Evolutionary conservation across 2,329 filamentous ascomycete species (phyloP).

Genomic region (Cladosporium cucumerinum): DNA sequence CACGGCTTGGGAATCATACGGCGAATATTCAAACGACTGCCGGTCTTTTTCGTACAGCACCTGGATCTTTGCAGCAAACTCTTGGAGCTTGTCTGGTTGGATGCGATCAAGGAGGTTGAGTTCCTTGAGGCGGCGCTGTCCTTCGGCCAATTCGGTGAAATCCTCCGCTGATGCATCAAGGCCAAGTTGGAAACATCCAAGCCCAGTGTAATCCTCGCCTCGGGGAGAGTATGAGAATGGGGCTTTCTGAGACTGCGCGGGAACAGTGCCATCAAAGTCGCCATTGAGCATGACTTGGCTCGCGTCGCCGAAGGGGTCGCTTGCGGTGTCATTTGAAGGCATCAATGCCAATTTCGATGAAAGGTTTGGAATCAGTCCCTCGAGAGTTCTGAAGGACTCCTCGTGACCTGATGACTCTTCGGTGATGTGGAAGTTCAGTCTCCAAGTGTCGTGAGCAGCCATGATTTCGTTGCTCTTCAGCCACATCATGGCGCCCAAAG

Average conservation of each 20-base stretch:
- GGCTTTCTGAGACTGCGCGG: constrained; percentile 16
- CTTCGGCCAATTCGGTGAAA: constrained; percentile 45
- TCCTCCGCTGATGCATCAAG: constrained; percentile 40
- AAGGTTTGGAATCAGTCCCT: constrained; percentile 19
- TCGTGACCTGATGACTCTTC: constrained; percentile 17
- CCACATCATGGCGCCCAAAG: constrained; percentile 47
- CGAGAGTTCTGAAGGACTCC: constrained; percentile 13
- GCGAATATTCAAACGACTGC: constrained; percentile 13
- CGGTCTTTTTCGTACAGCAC: constrained; percentile 13
- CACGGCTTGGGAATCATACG: constrained; percentile 17
- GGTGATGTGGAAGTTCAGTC: constrained; percentile 20
- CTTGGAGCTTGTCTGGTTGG: constrained; percentile 34
- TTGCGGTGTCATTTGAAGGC: neutral
- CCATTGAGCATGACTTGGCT: constrained; percentile 16
- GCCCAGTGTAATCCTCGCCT: constrained; percentile 17
- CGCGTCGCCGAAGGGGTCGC: constrained; percentile 11
- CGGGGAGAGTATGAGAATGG: constrained; percentile 15
- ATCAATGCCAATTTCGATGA: constrained; percentile 30
- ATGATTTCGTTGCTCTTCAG: constrained; percentile 46
- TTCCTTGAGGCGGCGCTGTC: constrained; percentile 43
- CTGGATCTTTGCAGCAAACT: constrained; percentile 26
- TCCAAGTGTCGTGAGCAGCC: constrained; percentile 43
- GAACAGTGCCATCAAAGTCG: constrained; percentile 14
- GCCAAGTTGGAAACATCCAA: constrained; percentile 44
- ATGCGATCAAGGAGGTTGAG: constrained; percentile 42